Evolutionary conservation across 345 rosid genomes (phyloP).

Genomic region (Adansonia digitata): DNA sequence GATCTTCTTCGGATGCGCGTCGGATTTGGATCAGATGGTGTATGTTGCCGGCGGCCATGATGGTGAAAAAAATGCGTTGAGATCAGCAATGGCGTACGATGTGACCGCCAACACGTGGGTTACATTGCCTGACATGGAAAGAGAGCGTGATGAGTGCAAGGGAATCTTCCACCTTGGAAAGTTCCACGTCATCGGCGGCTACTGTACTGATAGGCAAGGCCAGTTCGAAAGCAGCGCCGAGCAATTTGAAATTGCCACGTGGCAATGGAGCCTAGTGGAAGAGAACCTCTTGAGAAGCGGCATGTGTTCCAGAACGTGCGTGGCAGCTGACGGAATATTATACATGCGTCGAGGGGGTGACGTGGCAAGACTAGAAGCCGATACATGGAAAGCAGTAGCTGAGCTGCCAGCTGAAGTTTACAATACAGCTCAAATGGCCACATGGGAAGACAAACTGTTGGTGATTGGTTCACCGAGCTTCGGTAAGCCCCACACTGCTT

Average conservation of each 20-base stretch:
- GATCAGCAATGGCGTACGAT: constrained; percentile 55
- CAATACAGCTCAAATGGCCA: constrained; percentile 28
- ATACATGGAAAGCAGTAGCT: constrained; percentile 43
- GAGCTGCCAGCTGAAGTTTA: constrained; percentile 50
- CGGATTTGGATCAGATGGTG: constrained; percentile 58
- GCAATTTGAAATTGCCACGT: constrained; percentile 32
- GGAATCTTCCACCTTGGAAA: constrained; percentile 54
- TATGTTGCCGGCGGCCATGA: constrained; percentile 78
- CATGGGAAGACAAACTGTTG: constrained; percentile 40
- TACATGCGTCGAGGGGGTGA: constrained; percentile 43
- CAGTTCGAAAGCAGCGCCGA: constrained; percentile 45
- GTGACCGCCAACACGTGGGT: constrained; percentile 54
- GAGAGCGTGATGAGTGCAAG: constrained; percentile 71
- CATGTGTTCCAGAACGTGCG: constrained; percentile 37
- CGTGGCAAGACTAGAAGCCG: constrained; percentile 17
- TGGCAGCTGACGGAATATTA: constrained; percentile 18
- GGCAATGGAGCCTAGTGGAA: constrained; percentile 40
- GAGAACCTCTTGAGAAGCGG: constrained; percentile 29
- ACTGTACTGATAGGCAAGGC: constrained; percentile 71
- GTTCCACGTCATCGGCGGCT: constrained; percentile 76
- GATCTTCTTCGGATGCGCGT: constrained; percentile 57
- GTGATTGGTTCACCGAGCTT: constrained; percentile 50
- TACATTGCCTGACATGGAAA: constrained; percentile 59
- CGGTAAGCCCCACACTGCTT: constrained; percentile 30
- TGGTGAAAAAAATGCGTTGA: constrained; percentile 57